phyloP scores from a whole-genome alignment of 108 stramenopile genomes.

The Nitzschia inconspicua region DNA sequence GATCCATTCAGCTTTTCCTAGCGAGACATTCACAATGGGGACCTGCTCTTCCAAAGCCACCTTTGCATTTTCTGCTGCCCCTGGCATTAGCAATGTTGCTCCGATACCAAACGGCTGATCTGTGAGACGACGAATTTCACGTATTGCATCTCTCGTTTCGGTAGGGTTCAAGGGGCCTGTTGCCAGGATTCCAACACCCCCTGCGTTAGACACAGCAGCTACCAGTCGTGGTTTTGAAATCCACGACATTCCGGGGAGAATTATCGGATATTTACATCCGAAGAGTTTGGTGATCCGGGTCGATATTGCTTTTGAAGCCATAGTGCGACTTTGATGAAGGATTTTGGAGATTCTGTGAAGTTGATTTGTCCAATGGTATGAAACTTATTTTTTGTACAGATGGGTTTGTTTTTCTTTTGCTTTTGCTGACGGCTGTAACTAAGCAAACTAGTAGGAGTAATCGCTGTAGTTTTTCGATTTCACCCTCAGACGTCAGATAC shows the following conservation, averaged over 20 bases:
- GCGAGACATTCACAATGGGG: slow-evolving; percentile 76
- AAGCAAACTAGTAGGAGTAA: no score
- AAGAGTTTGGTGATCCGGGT: slow-evolving; percentile 74
- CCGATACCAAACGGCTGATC: slow-evolving; percentile 83
- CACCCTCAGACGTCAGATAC: no score
- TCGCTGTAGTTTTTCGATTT: no score
- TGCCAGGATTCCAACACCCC: slow-evolving; percentile 80
- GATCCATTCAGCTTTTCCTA: slow-evolving; percentile 89
- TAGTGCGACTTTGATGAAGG: neutral
- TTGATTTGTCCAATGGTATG: neutral
- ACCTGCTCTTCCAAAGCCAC: slow-evolving; percentile 86
- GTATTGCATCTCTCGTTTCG: slow-evolving; percentile 69
- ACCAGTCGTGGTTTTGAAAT: slow-evolving; percentile 75
- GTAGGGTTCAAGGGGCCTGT: slow-evolving; percentile 76
- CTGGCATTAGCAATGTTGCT: slow-evolving; percentile 84
- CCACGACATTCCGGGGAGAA: slow-evolving; percentile 86
- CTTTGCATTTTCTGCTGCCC: slow-evolving; percentile 75
- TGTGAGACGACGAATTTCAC: slow-evolving; percentile 52
- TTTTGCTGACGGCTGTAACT: no score
- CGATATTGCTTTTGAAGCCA: neutral
- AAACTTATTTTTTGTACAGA: no score
- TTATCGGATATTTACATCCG: slow-evolving; percentile 71
- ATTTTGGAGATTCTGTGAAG: neutral
- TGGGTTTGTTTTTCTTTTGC: no score
- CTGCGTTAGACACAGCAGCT: slow-evolving; percentile 88